These are phyloP conservation scores for Scalesia atractyloides DNA, from an alignment of 129 eudicot genomes.

Conservation along the genomic window DNA sequence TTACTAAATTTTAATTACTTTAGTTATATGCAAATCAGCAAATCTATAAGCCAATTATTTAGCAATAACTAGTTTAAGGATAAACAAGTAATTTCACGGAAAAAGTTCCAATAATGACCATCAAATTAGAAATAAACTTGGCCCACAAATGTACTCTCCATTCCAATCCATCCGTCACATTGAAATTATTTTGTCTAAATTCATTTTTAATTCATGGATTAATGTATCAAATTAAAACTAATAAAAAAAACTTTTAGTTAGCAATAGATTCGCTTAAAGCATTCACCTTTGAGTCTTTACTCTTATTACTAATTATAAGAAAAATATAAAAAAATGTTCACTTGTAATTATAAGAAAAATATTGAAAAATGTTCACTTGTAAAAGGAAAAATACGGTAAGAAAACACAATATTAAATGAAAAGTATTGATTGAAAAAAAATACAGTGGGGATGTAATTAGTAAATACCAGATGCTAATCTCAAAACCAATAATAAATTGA, in stretches of 20 bases:
- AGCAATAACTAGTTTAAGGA: slow-evolving; percentile 18
- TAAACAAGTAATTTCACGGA: slow-evolving; percentile 17
- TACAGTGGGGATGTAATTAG: too few species aligned
- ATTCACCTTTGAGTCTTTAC: too few species aligned
- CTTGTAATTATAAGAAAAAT: too few species aligned
- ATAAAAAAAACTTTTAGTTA: neutral
- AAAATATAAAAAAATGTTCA: too few species aligned
- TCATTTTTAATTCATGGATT: neutral
- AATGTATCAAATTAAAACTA: neutral
- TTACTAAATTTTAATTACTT: neutral
- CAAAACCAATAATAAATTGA: too few species aligned
- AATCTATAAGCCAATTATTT: neutral
- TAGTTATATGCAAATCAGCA: neutral
- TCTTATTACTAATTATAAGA: too few species aligned
- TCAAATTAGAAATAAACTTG: slow-evolving; percentile 16
- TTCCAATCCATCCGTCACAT: slow-evolving; percentile 30
- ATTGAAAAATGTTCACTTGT: too few species aligned
- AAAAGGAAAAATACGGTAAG: too few species aligned
- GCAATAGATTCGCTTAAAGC: neutral
- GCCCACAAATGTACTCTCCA: slow-evolving; percentile 21
- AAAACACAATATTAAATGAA: too few species aligned
- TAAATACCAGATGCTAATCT: too few species aligned
- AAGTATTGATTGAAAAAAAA: too few species aligned
- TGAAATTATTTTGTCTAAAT: slow-evolving; percentile 28
- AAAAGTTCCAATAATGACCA: slow-evolving; percentile 16